Evolutionary conservation across 177 flowering plant genomes (phyloP), one percentile per base, ranked within the genome.

Genomic region (Vitis hybrid): DNA sequence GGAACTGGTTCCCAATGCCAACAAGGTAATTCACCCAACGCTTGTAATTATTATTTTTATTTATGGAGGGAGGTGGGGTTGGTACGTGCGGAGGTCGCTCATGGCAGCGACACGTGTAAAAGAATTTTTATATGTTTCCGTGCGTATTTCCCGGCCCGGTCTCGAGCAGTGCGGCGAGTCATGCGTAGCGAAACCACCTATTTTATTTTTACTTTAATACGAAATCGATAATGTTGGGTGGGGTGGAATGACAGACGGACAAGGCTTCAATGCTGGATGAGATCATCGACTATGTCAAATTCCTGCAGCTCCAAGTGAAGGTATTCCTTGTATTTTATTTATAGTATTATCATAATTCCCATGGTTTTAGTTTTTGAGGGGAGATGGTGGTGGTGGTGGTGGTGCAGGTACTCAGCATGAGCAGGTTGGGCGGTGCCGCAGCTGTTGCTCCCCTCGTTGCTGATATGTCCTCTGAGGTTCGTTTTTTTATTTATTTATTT

Each of bases 361-460:
- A 0, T 39, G 45, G 45, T 5, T 0, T 57, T 16, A 12, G 18
- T 53, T 5, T 55, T n/a, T 0, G 0, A 12, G 9, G 18, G 18
- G 14, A 15, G 11, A 62, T 2, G 7, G 3, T 51, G 59, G 3
- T 51, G 7, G 3, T 51, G 59, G 3, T 51, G 59, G 8, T 19
- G 33, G 51, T 62, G 22, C 84, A 95, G 99, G 99, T 95, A 45
- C 86, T 96, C 69, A 96, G 99, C 85, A 90, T 93, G 97, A 96
- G 99, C 83, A 86, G 99, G 77, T 78, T 96, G 69, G 97, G 99
- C n/a, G 98, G 94, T 81, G 98, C 98, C 26, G 89, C 90, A 19
- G 93, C 98, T 66, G 98, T 91, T 29, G 90, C 90, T 64, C 98
- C 98, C 15, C 86, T 86, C 9, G 89, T 88, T 58, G 87, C 97